phyloP scores from a whole-genome alignment of 2,329 filamentous ascomycete species.

The Botrytis paeoniae region DNA sequence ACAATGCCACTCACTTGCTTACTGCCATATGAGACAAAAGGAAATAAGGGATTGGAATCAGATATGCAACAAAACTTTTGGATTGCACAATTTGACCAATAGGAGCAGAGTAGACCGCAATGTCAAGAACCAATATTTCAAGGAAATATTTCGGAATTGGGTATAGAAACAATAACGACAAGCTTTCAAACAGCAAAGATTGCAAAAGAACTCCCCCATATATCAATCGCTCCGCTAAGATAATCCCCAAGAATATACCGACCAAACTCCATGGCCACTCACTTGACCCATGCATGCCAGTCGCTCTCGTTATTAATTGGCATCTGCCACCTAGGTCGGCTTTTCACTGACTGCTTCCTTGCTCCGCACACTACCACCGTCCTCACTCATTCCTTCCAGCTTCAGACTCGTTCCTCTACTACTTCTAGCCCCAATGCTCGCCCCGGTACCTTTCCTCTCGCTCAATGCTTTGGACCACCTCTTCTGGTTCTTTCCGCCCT shows the following conservation, averaged over 20 bases:
- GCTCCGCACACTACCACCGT: slow-evolving; percentile 15
- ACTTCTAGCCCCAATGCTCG: slow-evolving; percentile 36
- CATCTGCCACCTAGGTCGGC: background rate
- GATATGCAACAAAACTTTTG: background rate
- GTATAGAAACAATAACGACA: slow-evolving; percentile 6
- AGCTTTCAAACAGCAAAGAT: background rate
- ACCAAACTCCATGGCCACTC: slow-evolving; percentile 7
- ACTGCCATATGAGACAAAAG: background rate
- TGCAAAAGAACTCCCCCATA: slow-evolving; percentile 9
- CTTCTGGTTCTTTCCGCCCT: slow-evolving; percentile 42
- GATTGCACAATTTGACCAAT: background rate
- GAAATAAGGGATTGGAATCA: background rate
- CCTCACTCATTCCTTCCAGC: slow-evolving; percentile 11
- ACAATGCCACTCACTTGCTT: background rate
- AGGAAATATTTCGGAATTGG: background rate
- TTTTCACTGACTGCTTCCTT: background rate
- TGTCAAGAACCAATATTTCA: background rate
- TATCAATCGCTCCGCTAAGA: background rate
- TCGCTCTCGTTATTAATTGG: background rate
- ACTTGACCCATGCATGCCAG: background rate
- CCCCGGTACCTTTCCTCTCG: slow-evolving; percentile 52
- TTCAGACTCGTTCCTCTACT: slow-evolving; percentile 14
- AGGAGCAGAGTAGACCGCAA: background rate
- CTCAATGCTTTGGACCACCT: slow-evolving; percentile 48
- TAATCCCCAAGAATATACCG: background rate